Conservation (phyloP, 2,329 filamentous ascomycete genomes). For the Verticillium albo-atrum region DNA sequence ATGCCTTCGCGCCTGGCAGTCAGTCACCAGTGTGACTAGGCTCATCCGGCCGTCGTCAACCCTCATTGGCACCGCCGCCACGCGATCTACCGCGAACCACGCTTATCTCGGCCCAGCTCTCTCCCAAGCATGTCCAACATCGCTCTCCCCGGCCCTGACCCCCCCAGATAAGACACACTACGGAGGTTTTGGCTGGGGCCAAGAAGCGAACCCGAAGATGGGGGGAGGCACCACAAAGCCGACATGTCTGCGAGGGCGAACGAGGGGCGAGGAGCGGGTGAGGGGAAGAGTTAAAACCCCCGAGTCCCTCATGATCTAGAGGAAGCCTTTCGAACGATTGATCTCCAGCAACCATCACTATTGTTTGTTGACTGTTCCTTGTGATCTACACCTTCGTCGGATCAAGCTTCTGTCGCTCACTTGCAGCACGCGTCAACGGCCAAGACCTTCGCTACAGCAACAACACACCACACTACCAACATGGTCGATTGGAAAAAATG, state of each 20-base stretch:
- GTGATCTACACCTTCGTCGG: not conserved
- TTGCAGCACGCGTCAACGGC: not conserved
- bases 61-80: not conserved
- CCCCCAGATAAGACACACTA: not conserved
- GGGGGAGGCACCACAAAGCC: not conserved
- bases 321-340: not conserved
- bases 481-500: conserved; percentile 13
- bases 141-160: not conserved
- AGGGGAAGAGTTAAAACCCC: not conserved
- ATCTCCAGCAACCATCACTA: not conserved
- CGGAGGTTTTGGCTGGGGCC: not conserved
- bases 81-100: not conserved
- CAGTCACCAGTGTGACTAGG: not conserved
- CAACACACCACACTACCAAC: not conserved
- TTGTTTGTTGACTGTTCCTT: not conserved
- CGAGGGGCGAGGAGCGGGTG: not conserved
- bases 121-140: not conserved
- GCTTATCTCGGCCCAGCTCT: not conserved
- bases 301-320: not conserved
- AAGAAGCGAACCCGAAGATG: not conserved
- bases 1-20: not conserved
- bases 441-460: too few species aligned
- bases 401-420: not conserved
- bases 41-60: not conserved
- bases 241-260: not conserved